Base-by-base conservation (phyloP, 805 yeast species). In the Ogataea salicorniae region DNA sequence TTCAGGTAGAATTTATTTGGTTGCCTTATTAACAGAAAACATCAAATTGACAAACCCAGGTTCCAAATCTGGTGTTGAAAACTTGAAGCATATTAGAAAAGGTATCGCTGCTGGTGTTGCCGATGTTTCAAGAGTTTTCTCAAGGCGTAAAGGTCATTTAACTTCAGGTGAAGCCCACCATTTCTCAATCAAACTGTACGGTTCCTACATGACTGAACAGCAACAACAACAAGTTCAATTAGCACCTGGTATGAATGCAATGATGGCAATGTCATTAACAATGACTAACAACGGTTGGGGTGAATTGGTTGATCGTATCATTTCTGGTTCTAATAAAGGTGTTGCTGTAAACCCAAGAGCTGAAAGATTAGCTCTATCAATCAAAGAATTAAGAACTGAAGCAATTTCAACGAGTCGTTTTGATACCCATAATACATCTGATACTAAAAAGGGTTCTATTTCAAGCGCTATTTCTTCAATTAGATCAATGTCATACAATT, bases 81-180 rank as follows among this genome's bases (percentile, higher is more conserved):
- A 45, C 1, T 47, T 79, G 18, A 63, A 65, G 36, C 61, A 70
- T 40, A 75, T 84, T 42, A 81, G 87, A 59, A 82, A 83, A 59
- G 96, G 96, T 48, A 79, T 89, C 15, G 94, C 92, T 36, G 91
- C 90, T 4, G 97, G 97, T 63, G 94, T 85, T 15, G 78, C 88
- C 36, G 95, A 89, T 66, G 83, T 89, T 42, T 80, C 94, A 5
- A 76, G 95, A 55, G 77, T 87, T 22, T 86, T 89, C 59, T 77
- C 88, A 7, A 73, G 77, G 49, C 78, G 77, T 53, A 77, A 77
- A 46, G 88, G 85, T 33, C 73, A 82, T 31, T 68, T 80, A 44
- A 70, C 75, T 11, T 65, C 83, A 16, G 83, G 90, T 45, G 79
- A 79, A 58, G 70, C 88, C 0, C 88, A 83, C 62, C 84, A 82